These are phyloP conservation scores for Spizellomyces sp. DNA, from an alignment of 192 early-diverging fungal genomes.

Conservation along the genomic window DNA sequence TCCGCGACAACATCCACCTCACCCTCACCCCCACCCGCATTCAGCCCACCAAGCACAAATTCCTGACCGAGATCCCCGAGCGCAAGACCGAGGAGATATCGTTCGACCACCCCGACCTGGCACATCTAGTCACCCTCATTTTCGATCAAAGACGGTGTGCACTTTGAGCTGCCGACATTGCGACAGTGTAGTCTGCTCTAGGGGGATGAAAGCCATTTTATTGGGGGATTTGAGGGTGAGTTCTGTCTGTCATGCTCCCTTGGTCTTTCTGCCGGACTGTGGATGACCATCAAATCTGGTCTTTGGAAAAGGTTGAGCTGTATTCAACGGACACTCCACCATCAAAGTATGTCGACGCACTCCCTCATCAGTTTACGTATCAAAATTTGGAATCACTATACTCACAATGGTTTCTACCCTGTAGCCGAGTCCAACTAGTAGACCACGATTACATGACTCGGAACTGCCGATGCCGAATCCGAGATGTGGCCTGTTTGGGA, in stretches of 20 bases:
- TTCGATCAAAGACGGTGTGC: conserved; percentile 32
- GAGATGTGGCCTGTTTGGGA: conserved; percentile 78
- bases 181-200: conserved; percentile 53
- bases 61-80: background rate
- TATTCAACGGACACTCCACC: conserved; percentile 74
- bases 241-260: background rate
- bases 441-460: conserved; percentile 78
- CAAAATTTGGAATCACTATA: conserved; percentile 3
- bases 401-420: background rate
- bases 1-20: no score
- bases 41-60: no score
- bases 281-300: background rate
- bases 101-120: background rate
- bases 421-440: conserved; percentile 66
- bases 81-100: background rate
- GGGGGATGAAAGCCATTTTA: conserved; percentile 85
- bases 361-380: background rate
- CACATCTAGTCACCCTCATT: conserved; percentile 11
- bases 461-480: conserved; percentile 75
- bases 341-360: conserved; percentile 36
- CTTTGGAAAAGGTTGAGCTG: conserved; percentile 59
- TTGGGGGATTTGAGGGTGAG: conserved; percentile 57
- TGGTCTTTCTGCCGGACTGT: background rate
- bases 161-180: conserved; percentile 27
- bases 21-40: no score